Conservation (phyloP, 1,284 basidiomycete genomes). For the Ceratobasidium sp. region DNA sequence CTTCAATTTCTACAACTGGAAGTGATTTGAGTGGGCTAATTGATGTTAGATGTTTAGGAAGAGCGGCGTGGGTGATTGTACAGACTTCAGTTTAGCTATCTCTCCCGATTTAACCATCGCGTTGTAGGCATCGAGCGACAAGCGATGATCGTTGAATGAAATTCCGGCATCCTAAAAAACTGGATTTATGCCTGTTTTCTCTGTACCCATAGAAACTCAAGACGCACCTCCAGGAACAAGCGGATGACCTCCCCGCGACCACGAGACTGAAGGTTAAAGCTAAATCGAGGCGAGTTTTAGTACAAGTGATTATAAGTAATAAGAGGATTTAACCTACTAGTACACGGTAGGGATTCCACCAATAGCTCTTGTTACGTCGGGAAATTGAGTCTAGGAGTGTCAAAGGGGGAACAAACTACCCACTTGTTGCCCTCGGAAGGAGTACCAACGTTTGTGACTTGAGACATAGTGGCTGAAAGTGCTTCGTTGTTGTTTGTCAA, state of each 20-base stretch:
- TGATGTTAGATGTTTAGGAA: neutral
- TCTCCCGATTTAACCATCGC: constrained; percentile 17
- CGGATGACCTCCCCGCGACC: constrained; percentile 35
- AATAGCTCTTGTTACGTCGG: constrained; percentile 4
- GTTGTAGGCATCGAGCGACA: constrained; percentile 24
- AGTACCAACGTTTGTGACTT: constrained; percentile 8
- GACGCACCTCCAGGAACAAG: constrained; percentile 26
- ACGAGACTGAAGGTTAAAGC: constrained; percentile 19
- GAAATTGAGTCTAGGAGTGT: neutral
- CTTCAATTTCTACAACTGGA: constrained; percentile 19
- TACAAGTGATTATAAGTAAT: neutral
- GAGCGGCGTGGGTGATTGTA: neutral
- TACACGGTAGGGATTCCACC: constrained; percentile 27
- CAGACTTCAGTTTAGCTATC: constrained; percentile 22
- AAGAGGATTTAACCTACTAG: neutral
- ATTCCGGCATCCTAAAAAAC: constrained; percentile 24
- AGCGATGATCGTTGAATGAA: constrained; percentile 30
- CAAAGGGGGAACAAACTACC: neutral
- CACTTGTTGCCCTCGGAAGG: constrained; percentile 30
- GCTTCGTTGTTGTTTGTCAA: neutral
- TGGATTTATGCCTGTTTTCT: neutral
- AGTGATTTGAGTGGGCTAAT: constrained; percentile 24
- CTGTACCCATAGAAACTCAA: neutral
- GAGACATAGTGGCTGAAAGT: constrained; percentile 11
- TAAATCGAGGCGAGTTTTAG: neutral